Percentiles rank a stretch among this genome's conserved stretches.
Conservation (phyloP, 768 basidiomycete species). For the Podaxis carcinomalis region DNA sequence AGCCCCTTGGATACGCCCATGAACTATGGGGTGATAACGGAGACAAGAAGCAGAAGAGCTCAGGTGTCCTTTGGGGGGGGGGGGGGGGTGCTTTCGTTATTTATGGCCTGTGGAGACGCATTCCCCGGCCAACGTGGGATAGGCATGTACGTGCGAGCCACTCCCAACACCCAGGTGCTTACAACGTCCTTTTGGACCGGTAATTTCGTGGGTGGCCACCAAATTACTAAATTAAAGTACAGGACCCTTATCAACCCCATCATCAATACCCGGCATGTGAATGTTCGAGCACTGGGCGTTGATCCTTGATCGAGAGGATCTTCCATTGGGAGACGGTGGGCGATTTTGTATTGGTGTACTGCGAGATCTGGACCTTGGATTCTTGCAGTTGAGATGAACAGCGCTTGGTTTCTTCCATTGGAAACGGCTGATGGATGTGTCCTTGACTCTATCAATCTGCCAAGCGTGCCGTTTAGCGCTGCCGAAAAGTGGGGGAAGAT, state of each 20-base stretch:
- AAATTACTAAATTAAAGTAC: neutral
- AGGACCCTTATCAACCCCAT: neutral
- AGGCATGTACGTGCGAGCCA: neutral
- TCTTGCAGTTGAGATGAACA: neutral
- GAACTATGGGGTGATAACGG: neutral
- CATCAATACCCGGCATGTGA: neutral
- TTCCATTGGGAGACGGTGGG: neutral
- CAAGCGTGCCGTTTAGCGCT: neutral
- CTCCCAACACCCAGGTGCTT: neutral
- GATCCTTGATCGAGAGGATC: neutral
- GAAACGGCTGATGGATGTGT: neutral
- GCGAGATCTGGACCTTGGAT: neutral
- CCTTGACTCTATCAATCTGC: neutral
- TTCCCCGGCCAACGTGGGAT: slow-evolving; percentile 3
- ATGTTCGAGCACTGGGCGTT: neutral
- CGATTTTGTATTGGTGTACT: neutral
- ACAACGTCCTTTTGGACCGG: neutral
- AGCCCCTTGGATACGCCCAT: neutral
- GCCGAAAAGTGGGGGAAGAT: neutral
- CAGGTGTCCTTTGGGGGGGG: neutral
- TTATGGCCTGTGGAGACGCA: neutral
- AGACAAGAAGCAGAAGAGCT: neutral
- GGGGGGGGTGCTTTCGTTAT: neutral
- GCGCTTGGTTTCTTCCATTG: neutral
- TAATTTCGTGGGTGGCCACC: neutral